Evolutionary conservation across 1,284 basidiomycete genomes (phyloP).

Genomic region (Cutaneotrichosporon curvatum): DNA sequence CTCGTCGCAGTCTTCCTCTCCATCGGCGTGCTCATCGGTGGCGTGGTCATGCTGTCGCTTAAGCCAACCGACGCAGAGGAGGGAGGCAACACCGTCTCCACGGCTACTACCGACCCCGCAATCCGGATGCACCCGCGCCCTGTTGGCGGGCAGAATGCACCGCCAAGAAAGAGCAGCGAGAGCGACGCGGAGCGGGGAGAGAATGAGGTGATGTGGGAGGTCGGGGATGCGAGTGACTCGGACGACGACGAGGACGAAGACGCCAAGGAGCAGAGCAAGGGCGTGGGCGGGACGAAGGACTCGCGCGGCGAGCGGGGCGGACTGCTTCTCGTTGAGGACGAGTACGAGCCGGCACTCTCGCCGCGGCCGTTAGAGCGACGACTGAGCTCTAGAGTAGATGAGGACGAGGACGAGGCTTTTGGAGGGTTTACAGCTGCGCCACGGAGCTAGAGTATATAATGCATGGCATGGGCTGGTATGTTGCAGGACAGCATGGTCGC

Average conservation of each 20-base stretch:
- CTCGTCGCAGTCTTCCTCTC: conserved; percentile 78
- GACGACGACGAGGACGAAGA: conserved; percentile 25
- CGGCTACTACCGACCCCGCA: conserved; percentile 4
- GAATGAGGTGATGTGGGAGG: conserved; percentile 13
- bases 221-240: conserved; percentile 11
- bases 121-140: conserved; percentile 30
- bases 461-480: too few species aligned
- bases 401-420: too few species aligned
- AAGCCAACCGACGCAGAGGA: conserved; percentile 37
- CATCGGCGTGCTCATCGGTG: conserved; percentile 72
- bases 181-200: background rate
- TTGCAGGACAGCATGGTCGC: too few species aligned
- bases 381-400: too few species aligned
- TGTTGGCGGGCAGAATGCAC: background rate
- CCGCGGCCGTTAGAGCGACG: too few species aligned
- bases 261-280: conserved; percentile 21
- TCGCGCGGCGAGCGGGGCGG: conserved; percentile 17
- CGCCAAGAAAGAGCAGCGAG: background rate
- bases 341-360: background rate
- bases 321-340: conserved; percentile 11
- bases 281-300: conserved; percentile 22
- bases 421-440: too few species aligned
- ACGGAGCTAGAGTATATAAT: too few species aligned
- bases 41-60: conserved; percentile 57
- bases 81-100: conserved; percentile 10